phyloP scores from a whole-genome alignment of 73 alveolate species.

The Paramecium primaurelia region DNA sequence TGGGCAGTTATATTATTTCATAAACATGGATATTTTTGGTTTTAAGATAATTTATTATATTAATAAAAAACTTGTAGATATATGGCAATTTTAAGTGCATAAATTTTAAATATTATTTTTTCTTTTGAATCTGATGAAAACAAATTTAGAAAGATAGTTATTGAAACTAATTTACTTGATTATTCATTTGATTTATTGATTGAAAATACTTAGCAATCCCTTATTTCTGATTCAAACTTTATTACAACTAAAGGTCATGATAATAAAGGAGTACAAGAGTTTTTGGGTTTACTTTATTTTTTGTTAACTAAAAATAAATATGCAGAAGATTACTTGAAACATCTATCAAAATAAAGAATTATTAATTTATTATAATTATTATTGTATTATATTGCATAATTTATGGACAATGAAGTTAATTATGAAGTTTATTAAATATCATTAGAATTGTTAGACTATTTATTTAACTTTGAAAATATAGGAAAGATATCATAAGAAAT shows the following conservation, averaged over 20 bases:
- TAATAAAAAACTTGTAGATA: neutral
- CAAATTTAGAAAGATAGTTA: neutral
- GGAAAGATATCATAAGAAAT: neutral
- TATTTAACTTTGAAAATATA: neutral
- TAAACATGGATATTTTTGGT: conserved; percentile 26
- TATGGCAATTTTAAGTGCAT: neutral
- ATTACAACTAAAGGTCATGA: neutral
- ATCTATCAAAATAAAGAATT: neutral
- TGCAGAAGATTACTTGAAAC: neutral
- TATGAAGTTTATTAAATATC: neutral
- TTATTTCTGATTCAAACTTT: neutral
- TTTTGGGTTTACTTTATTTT: neutral
- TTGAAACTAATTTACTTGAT: neutral
- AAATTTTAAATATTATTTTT: neutral
- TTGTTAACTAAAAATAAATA: neutral
- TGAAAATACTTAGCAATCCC: conserved; percentile 14
- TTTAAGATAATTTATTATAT: conserved; percentile 1
- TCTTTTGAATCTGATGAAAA: neutral
- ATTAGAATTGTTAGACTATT: neutral
- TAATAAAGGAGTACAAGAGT: conserved; percentile 3
- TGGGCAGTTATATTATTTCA: conserved; percentile 37
- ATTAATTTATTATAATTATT: neutral
- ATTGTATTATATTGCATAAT: neutral
- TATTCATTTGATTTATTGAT: conserved; percentile 1
- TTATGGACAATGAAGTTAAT: neutral